A percentile compares a stretch with the other conserved stretches of the same genome.
These are phyloP conservation scores for Cystobasidium onofrii DNA, from an alignment of 768 basidiomycete species.

Conservation along the genomic window DNA sequence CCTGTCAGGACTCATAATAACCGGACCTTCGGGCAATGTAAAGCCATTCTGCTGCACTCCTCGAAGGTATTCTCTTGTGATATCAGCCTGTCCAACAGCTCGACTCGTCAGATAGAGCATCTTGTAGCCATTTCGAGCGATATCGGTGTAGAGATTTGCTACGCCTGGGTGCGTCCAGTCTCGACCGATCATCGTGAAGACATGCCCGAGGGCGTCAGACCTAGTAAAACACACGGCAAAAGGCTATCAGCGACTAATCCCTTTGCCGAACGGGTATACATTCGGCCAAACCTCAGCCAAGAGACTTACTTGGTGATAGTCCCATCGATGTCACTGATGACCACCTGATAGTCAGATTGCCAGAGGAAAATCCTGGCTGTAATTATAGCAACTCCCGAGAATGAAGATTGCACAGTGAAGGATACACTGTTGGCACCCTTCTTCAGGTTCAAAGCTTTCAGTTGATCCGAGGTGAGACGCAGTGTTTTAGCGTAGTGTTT, in stretches of 20 bases:
- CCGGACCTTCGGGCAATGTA: constrained; percentile 92
- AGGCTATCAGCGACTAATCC: no score
- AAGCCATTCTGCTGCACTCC: constrained; percentile 93
- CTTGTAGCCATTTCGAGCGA: constrained; percentile 89
- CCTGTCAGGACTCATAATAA: constrained; percentile 97
- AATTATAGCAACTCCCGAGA: constrained; percentile 59
- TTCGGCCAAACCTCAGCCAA: no score
- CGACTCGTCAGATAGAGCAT: constrained; percentile 95
- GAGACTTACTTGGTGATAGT: constrained; percentile 85
- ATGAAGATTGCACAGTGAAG: constrained; percentile 76
- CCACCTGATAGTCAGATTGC: constrained; percentile 81
- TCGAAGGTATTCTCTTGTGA: constrained; percentile 86
- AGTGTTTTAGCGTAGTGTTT: constrained; percentile 81
- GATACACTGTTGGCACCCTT: constrained; percentile 83
- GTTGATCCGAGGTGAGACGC: constrained; percentile 84
- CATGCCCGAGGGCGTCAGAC: constrained; percentile 90
- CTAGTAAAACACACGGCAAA: constrained; percentile 47
- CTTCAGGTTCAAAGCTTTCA: constrained; percentile 81
- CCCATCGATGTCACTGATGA: constrained; percentile 96
- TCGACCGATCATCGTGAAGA: constrained; percentile 93
- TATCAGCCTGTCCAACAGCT: constrained; percentile 95
- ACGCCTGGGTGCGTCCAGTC: constrained; percentile 98
- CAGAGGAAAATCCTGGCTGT: constrained; percentile 90
- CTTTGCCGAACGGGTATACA: no score
- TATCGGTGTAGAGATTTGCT: constrained; percentile 93